A percentile compares a stretch with the other conserved stretches of the same genome.
Evolutionary conservation across 768 basidiomycete genomes (phyloP).

Genomic region (Dendrothele bispora): DNA sequence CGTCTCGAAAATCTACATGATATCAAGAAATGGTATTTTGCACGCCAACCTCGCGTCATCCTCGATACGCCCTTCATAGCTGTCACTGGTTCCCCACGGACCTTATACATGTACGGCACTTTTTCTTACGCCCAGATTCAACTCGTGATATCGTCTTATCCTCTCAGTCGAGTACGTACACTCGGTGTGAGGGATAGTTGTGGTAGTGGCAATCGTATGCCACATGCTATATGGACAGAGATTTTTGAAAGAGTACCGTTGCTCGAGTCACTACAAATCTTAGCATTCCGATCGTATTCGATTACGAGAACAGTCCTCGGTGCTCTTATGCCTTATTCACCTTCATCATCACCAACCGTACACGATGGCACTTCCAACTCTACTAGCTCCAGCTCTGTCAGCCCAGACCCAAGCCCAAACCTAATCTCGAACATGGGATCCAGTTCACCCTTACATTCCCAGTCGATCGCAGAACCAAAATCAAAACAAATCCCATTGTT

Average conservation of each 20-base stretch:
- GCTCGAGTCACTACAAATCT: slow-evolving; percentile 2
- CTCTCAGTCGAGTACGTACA: slow-evolving; percentile 1
- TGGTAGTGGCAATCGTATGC: background rate
- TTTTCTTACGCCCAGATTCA: background rate
- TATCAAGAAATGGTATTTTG: slow-evolving; percentile 4
- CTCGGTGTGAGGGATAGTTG: slow-evolving; percentile 6
- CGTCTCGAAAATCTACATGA: background rate
- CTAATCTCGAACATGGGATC: background rate
- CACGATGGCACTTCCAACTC: background rate
- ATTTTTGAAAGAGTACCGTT: background rate
- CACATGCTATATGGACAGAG: slow-evolving; percentile 3
- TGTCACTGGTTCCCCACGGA: background rate
- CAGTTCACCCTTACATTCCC: background rate
- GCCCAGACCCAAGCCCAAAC: background rate
- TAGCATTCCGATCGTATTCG: slow-evolving; percentile 2
- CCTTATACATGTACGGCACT: slow-evolving; percentile 8
- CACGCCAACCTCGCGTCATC: slow-evolving; percentile 2
- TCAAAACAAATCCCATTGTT: no score
- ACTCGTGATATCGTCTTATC: slow-evolving; percentile 3
- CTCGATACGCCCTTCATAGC: slow-evolving; percentile 6
- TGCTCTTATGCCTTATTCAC: slow-evolving; percentile 2
- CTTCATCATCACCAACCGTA: background rate
- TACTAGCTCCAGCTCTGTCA: background rate
- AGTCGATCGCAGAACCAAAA: background rate
- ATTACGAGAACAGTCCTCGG: slow-evolving; percentile 3